phyloP scores from a whole-genome alignment of 495 filamentous ascomycete genomes.

The Penicillium cinerascens region DNA sequence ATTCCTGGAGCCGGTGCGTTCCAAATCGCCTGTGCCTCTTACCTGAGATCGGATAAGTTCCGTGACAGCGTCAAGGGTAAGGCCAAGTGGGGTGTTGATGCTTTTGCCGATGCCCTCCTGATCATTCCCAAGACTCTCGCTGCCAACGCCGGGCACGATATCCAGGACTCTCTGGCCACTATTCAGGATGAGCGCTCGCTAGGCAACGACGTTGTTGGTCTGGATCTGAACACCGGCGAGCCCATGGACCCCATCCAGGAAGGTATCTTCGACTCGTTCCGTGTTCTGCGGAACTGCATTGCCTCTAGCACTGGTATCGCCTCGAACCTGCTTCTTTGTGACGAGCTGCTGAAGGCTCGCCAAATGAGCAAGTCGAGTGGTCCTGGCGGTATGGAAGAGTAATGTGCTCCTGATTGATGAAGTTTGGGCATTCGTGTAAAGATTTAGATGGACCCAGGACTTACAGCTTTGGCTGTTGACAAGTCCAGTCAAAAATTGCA shows the following conservation, averaged over 20 bases:
- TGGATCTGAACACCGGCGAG: slow-evolving; percentile 80
- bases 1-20: slow-evolving; percentile 94
- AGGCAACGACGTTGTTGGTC: slow-evolving; percentile 72
- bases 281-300: slow-evolving; percentile 88
- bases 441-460: slow-evolving; percentile 19
- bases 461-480: slow-evolving; percentile 13
- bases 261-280: slow-evolving; percentile 94
- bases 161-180: slow-evolving; percentile 83
- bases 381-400: slow-evolving; percentile 46
- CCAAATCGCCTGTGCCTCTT: slow-evolving; percentile 90
- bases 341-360: slow-evolving; percentile 94
- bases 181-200: slow-evolving; percentile 83
- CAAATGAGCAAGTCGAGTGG: slow-evolving; percentile 69
- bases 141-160: slow-evolving; percentile 92
- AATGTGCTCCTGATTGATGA: slow-evolving; percentile 29
- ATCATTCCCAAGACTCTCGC: slow-evolving; percentile 97
- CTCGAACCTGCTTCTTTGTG: slow-evolving; percentile 90
- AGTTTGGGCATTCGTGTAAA: slow-evolving; percentile 25
- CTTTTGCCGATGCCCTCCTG: slow-evolving; percentile 90
- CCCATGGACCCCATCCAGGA: slow-evolving; percentile 94
- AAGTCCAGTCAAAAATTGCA: slow-evolving; percentile 32
- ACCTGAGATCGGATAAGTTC: slow-evolving; percentile 79
- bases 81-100: slow-evolving; percentile 89
- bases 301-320: slow-evolving; percentile 94
- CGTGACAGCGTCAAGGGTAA: slow-evolving; percentile 90